A percentile compares a stretch with the other conserved stretches of the same genome.
These are phyloP conservation scores for Penicillium sp. DNA, from an alignment of 2,329 filamentous ascomycete species.

Conservation along the genomic window DNA sequence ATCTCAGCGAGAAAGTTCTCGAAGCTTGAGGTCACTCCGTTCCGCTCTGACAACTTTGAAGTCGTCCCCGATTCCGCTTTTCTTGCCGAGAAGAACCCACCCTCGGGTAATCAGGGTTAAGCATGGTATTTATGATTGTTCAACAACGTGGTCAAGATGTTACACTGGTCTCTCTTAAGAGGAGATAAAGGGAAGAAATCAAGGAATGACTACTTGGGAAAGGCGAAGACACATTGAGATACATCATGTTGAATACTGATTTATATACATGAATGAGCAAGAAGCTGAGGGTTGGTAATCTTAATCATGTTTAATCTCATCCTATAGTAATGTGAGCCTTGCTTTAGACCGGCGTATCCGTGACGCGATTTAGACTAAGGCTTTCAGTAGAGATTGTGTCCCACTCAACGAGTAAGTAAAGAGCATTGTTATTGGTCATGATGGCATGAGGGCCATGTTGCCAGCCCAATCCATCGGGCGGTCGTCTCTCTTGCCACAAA, in stretches of 20 bases:
- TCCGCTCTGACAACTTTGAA: background rate
- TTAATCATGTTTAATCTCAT: background rate
- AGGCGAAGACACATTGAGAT: background rate
- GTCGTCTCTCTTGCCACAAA: background rate
- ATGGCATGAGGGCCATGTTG: background rate
- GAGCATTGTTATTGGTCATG: background rate
- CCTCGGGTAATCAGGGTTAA: too few relatives aligned
- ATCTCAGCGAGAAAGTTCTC: background rate
- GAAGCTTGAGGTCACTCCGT: background rate
- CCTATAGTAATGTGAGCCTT: background rate
- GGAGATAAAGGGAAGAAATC: too few relatives aligned
- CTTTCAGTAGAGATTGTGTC: background rate
- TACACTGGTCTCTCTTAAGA: too few relatives aligned
- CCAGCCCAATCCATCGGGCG: background rate
- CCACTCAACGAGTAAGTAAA: background rate
- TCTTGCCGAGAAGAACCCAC: background rate
- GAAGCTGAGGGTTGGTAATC: background rate
- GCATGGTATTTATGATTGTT: too few relatives aligned
- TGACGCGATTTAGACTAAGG: background rate
- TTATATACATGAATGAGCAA: background rate
- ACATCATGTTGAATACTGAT: background rate
- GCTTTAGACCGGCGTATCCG: background rate
- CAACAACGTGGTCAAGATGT: too few relatives aligned
- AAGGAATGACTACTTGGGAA: background rate
- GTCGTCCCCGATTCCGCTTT: background rate